Evolutionary conservation across 139 green algal species (phyloP), one percentile per base, ranked within the genome.

Genomic region (Raphidocelis subcapitata): DNA sequence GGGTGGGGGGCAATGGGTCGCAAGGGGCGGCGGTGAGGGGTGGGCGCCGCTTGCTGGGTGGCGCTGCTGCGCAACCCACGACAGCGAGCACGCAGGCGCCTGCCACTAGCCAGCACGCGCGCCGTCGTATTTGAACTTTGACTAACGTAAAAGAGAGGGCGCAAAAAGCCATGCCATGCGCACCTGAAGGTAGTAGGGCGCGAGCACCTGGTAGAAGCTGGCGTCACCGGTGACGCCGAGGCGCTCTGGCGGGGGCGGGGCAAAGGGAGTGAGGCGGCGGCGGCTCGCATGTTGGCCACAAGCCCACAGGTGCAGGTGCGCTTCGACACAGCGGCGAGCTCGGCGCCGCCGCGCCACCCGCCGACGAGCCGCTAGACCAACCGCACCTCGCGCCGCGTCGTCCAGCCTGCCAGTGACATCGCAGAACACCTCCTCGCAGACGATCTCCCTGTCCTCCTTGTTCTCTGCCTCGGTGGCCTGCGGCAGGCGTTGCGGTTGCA

Each of bases 401-500:
- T 94, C 89, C 37, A 95, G 52, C 24, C 82, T 71, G 0, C 88
- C 88, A 24, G 90, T 94, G 35, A 96, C 83, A 55, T 96, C 91
- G 16, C 80, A 78, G 77, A 96, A 95, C n/a, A 96, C 82, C 72
- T 92, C 86, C 37, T 80, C 77, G 36, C 86, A 91, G 18, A 96
- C 80, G 35, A 94, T 86, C 63, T 96, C 90, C 0, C 90, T 71
- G 67, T 95, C 91, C 31, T 95, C 88, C 26, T 90, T 89, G 2
- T 62, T 84, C 36, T 93, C 82, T 20, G 89, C 87, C 26, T 89
- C 79, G 3, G 80, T 78, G 18, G 80, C 80, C 68, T 73, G 71
- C 5, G 16, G 14, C 24, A 73, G 62, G 62, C 36, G 33, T 23
- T 54, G 23, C 29, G 35, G 21, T 31, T 15, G 46, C 14, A 12